Base-by-base conservation (phyloP, 352 stramenopile genomes). In the Blastocystis sp. region DNA sequence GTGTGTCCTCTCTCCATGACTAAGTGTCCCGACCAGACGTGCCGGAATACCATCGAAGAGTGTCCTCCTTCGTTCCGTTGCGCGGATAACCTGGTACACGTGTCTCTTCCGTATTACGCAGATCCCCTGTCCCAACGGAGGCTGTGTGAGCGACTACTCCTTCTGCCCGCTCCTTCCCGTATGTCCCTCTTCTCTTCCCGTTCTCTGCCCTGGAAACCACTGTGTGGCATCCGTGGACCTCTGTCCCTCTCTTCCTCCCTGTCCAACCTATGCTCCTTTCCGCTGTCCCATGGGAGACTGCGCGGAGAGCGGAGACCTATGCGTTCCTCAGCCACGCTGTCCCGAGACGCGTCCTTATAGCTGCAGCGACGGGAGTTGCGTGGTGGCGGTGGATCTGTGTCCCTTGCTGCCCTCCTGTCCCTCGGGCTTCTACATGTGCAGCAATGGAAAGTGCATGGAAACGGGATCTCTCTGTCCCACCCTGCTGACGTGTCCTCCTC, bases 281-380 rank as follows among this genome's bases (percentile, higher is more conserved):
- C 69, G 69, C 32, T 81, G 69, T 81, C 69, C 69, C 24, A 63
- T 51, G 69, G 69, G 69, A 29, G 46, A 81, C 1, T 81, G 69
- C 24, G 69, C 48, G 1, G 69, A 81, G 16, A 21, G 56, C 32
- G 32, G 24, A n/a, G 42, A 4, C 8, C 36, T 34, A 21, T 81
- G 69, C 40, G 69, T 24, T 21, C 69, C 69, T 9, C 27, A 24
- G 6, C 32, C 48, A 0, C 49, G 53, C 49, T 81, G 69, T 46
- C 46, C 69, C 27, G n/a, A 32, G 34, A 65, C 27, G 0, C 54
- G 36, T 29, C 69, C 46, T 27, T 81, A 65, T 61, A 3, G 44
- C n/a, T 81, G 69, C n/a, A 44, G 40, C n/a, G 48, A 81, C 40
- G 69, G 69, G 24, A 81, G 40, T 27, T 81, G 69, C 38, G 44